Evolutionary conservation across 2,329 filamentous ascomycete genomes (phyloP).

Genomic region (Colletotrichum tropicicola): DNA sequence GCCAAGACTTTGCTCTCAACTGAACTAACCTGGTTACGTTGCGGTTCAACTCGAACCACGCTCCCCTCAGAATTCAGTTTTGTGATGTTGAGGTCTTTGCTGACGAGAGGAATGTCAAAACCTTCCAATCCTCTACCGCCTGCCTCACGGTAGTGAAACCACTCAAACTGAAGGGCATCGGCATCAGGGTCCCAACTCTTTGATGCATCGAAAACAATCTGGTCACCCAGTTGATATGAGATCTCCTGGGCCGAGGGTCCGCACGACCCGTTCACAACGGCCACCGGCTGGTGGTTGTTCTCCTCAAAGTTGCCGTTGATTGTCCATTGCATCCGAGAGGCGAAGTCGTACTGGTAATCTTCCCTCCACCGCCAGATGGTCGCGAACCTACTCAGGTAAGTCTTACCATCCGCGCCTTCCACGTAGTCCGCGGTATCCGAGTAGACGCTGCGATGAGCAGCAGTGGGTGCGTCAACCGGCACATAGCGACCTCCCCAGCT

Average conservation of each 20-base stretch:
- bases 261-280: constrained; percentile 49
- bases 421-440: constrained; percentile 38
- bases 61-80: constrained; percentile 30
- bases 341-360: constrained; percentile 51
- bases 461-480: constrained; percentile 19
- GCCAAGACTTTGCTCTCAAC: not conserved
- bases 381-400: constrained; percentile 38
- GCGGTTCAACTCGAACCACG: not conserved
- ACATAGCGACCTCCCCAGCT: constrained; percentile 59
- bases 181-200: constrained; percentile 55
- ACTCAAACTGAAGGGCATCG: constrained; percentile 52
- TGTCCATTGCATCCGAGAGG: constrained; percentile 49
- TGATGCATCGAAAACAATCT: constrained; percentile 52
- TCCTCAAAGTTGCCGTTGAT: constrained; percentile 35
- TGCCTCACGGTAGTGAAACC: constrained; percentile 56
- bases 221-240: constrained; percentile 42
- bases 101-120: not conserved
- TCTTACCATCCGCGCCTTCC: constrained; percentile 37
- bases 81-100: constrained; percentile 38
- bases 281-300: constrained; percentile 56
- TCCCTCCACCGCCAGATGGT: constrained; percentile 52
- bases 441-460: constrained; percentile 28
- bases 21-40: not conserved
- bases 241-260: constrained; percentile 46
- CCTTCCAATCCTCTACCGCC: not conserved